Percentiles rank a stretch among this genome's conserved stretches.
These are phyloP conservation scores for Dysphania ambrosioides DNA, from an alignment of 148 eudicot genomes.

Conservation along the genomic window DNA sequence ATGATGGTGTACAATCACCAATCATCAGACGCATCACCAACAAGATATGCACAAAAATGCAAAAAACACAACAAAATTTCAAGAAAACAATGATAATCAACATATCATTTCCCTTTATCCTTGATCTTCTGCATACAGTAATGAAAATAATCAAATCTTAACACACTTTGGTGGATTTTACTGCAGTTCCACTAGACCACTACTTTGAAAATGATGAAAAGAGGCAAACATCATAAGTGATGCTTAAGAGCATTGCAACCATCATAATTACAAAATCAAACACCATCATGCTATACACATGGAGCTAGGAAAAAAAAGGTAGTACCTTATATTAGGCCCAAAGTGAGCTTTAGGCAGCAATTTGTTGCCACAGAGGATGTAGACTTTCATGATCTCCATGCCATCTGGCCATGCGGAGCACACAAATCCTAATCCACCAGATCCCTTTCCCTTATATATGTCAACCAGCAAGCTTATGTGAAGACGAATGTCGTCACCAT, in stretches of 20 bases:
- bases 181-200: neutral
- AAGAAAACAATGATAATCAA: neutral
- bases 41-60: neutral
- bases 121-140: neutral
- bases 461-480: conserved; percentile 65
- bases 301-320: neutral
- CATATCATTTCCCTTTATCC: neutral
- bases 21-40: too few species aligned
- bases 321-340: conserved; percentile 58
- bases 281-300: conserved; percentile 8
- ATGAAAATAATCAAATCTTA: neutral
- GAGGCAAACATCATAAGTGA: neutral
- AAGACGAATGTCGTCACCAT: conserved; percentile 39
- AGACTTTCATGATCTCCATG: conserved; percentile 63
- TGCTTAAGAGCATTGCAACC: conserved; percentile 1
- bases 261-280: neutral
- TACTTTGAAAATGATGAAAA: neutral
- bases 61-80: neutral
- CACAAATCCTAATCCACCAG: conserved; percentile 53
- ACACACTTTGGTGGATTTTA: neutral
- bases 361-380: conserved; percentile 32
- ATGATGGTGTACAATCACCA: neutral
- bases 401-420: conserved; percentile 74
- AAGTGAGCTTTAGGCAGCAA: conserved; percentile 42
- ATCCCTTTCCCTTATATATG: conserved; percentile 50